phyloP scores from a whole-genome alignment of 2,329 filamentous ascomycete species.

The Seiridium cupressi region DNA sequence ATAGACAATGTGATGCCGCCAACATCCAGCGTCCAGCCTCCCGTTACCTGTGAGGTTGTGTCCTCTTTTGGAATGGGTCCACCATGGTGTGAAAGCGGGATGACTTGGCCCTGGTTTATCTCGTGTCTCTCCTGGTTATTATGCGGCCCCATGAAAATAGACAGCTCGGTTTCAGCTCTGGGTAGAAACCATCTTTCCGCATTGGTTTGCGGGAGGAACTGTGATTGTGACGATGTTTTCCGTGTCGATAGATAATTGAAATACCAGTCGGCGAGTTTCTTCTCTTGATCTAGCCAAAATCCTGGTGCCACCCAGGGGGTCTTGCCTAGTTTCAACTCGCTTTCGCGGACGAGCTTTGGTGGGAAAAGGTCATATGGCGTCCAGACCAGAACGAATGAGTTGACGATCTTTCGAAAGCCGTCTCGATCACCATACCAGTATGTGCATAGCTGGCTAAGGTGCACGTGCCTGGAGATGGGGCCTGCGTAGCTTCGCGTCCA shows the following conservation, averaged over 20 bases:
- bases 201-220: slow-evolving; percentile 16
- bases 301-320: slow-evolving; percentile 23
- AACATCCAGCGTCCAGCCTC: slow-evolving; percentile 53
- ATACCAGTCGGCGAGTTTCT: slow-evolving; percentile 22
- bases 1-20: slow-evolving; percentile 52
- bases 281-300: slow-evolving; percentile 20
- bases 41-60: slow-evolving; percentile 10
- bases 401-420: slow-evolving; percentile 18
- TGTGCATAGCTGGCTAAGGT: slow-evolving; percentile 22
- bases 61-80: slow-evolving; percentile 15
- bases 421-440: slow-evolving; percentile 27
- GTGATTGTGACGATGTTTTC: slow-evolving; percentile 16
- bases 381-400: slow-evolving; percentile 24
- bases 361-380: slow-evolving; percentile 25
- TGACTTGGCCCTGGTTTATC: slow-evolving; percentile 20
- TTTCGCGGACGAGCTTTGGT: slow-evolving; percentile 20
- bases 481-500: slow-evolving; percentile 31
- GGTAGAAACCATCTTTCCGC: slow-evolving; percentile 23
- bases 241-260: slow-evolving; percentile 16
- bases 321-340: slow-evolving; percentile 17
- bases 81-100: slow-evolving; percentile 22
- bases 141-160: slow-evolving; percentile 23
- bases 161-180: slow-evolving; percentile 17
- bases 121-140: slow-evolving; percentile 22
- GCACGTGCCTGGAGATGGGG: slow-evolving; percentile 29